Percentiles rank a stretch among this genome's conserved stretches.
phyloP scores from a whole-genome alignment of 179 eudicot species.

The Beta macrorhiza region DNA sequence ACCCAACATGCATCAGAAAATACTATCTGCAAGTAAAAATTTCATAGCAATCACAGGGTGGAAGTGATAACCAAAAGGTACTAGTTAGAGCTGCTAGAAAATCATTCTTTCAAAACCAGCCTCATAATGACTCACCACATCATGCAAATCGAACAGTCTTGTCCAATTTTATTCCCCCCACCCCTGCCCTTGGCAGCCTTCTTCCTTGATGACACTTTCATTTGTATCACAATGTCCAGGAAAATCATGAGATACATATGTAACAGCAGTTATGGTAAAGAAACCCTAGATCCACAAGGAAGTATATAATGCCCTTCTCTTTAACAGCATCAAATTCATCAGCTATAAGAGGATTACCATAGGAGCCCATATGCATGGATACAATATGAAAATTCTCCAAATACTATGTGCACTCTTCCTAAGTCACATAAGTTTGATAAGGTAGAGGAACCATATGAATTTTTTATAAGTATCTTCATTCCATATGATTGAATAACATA shows the following conservation, averaged over 20 bases:
- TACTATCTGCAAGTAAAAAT: conserved; percentile 54
- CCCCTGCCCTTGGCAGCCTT: neutral
- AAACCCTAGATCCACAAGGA: neutral
- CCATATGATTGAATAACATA: neutral
- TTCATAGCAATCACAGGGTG: conserved; percentile 3
- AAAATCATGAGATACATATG: neutral
- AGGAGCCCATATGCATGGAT: neutral
- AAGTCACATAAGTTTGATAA: neutral
- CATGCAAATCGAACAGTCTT: neutral
- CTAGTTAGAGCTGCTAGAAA: neutral
- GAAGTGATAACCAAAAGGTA: conserved; percentile 2
- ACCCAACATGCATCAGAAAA: conserved; percentile 98
- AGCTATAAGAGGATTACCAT: neutral
- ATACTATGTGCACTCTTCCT: neutral
- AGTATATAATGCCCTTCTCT: neutral
- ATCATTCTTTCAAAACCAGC: neutral
- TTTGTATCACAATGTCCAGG: neutral
- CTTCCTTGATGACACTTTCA: neutral
- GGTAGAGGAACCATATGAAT: neutral
- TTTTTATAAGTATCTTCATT: neutral
- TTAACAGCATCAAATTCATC: neutral
- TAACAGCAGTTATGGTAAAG: neutral
- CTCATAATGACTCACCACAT: conserved; percentile 3
- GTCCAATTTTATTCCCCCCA: neutral
- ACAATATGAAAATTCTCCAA: neutral